A percentile compares a stretch with the other conserved stretches of the same genome.
phyloP scores from a whole-genome alignment of 179 eudicot genomes.

The Beta corolliflora region DNA sequence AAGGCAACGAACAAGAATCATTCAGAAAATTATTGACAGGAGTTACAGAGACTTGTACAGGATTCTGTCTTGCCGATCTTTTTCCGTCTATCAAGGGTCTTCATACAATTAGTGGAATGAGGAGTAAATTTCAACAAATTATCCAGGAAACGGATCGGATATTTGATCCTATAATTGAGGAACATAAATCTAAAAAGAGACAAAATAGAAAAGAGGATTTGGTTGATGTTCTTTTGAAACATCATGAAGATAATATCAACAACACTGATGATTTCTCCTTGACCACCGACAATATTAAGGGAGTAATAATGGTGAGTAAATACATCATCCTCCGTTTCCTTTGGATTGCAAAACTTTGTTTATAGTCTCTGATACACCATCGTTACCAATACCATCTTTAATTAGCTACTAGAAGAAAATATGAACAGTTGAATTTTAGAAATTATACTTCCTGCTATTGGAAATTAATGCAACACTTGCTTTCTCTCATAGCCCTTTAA shows the following conservation, averaged over 20 bases:
- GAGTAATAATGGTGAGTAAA: neutral
- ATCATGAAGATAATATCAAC: slow-evolving; percentile 10
- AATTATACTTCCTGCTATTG: too few relatives aligned
- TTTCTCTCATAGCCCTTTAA: too few relatives aligned
- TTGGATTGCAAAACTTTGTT: too few relatives aligned
- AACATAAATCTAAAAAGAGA: slow-evolving; percentile 12
- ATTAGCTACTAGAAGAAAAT: too few relatives aligned
- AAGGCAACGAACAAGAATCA: slow-evolving; percentile 15
- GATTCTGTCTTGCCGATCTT: slow-evolving; percentile 25
- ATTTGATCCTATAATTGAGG: too few relatives aligned
- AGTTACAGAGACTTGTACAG: slow-evolving; percentile 1
- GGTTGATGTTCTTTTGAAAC: slow-evolving; percentile 21
- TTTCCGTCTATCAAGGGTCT: slow-evolving; percentile 25
- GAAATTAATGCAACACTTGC: too few relatives aligned
- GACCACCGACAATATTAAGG: slow-evolving; percentile 3
- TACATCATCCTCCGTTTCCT: neutral
- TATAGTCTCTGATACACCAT: too few relatives aligned
- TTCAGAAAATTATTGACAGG: slow-evolving; percentile 11
- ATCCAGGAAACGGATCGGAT: slow-evolving; percentile 12
- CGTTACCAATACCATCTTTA: too few relatives aligned
- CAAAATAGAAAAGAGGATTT: slow-evolving; percentile 3
- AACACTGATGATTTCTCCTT: neutral
- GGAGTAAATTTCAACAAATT: neutral
- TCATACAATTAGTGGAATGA: slow-evolving; percentile 12
- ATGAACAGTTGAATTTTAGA: too few relatives aligned